phyloP scores from a whole-genome alignment of 192 early-diverging fungal genomes.

The Coemansia sp. region DNA sequence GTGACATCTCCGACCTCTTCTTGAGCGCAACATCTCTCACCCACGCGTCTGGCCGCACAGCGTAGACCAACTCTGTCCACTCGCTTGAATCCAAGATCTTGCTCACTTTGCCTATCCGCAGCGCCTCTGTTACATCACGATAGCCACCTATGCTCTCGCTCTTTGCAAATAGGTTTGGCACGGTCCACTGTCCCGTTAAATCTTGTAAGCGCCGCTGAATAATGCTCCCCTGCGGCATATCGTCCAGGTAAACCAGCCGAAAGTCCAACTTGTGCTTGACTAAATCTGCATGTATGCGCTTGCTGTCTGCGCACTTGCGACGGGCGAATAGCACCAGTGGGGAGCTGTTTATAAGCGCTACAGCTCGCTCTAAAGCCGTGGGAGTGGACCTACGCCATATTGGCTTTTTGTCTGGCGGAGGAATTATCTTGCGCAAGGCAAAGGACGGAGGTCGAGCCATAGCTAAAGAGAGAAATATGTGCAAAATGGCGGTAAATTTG shows the following conservation, averaged over 20 bases:
- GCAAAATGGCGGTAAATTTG: too few species aligned
- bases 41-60: conserved; percentile 29
- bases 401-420: conserved; percentile 12
- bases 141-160: conserved; percentile 42
- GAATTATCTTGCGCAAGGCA: conserved; percentile 39
- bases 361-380: conserved; percentile 33
- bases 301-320: conserved; percentile 19
- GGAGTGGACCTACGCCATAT: conserved; percentile 33
- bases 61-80: conserved; percentile 39
- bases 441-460: conserved; percentile 30
- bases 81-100: conserved; percentile 17
- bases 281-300: conserved; percentile 10
- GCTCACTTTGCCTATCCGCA: conserved; percentile 21
- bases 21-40: conserved; percentile 18
- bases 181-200: conserved; percentile 49
- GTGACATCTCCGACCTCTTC: conserved; percentile 34
- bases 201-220: conserved; percentile 44
- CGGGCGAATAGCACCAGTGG: conserved; percentile 43
- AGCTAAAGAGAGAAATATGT: too few species aligned
- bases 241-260: conserved; percentile 34
- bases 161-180: conserved; percentile 43
- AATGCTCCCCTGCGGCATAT: conserved; percentile 20
- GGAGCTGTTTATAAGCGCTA: conserved; percentile 38
- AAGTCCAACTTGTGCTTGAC: conserved; percentile 7
- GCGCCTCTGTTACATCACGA: conserved; percentile 2